Conservation (phyloP, 805 yeast genomes). For the Komagataella populi region DNA sequence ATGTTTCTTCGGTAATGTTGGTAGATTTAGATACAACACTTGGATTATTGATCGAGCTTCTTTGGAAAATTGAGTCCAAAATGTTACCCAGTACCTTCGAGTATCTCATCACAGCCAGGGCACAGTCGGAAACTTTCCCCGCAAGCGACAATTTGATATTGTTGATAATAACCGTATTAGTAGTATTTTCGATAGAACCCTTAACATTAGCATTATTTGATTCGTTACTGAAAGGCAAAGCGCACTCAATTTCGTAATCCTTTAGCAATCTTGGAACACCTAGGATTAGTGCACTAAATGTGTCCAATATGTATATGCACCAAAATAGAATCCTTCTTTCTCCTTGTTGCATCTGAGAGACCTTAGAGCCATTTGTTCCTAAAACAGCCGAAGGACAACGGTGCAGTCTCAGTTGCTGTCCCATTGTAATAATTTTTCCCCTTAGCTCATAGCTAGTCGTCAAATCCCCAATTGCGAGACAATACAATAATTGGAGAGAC, state of each 20-base stretch:
- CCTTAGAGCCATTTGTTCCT: conserved; percentile 48
- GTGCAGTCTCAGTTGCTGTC: conserved; percentile 74
- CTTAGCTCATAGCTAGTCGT: conserved; percentile 63
- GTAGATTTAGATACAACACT: conserved; percentile 9
- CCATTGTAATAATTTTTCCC: conserved; percentile 67
- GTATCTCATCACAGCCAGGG: conserved; percentile 53
- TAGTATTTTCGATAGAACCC: conserved; percentile 24
- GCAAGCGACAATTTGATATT: conserved; percentile 46
- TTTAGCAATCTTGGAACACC: conserved; percentile 76
- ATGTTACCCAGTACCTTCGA: conserved; percentile 63
- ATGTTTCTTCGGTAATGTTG: conserved; percentile 15
- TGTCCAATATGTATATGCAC: conserved; percentile 70
- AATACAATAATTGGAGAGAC: conserved; percentile 55
- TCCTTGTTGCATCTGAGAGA: conserved; percentile 62
- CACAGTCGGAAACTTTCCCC: conserved; percentile 54
- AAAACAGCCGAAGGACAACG: conserved; percentile 78
- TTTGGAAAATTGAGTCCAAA: conserved; percentile 55
- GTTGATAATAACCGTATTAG: conserved; percentile 45
- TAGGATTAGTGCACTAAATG: conserved; percentile 57
- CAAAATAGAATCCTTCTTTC: conserved; percentile 75
- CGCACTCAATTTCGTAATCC: conserved; percentile 79
- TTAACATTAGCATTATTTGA: conserved; percentile 5
- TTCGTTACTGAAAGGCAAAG: conserved; percentile 52
- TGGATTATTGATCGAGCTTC: conserved; percentile 25
- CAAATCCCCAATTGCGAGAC: conserved; percentile 60